Base-by-base conservation (phyloP, 306 rosid species). In the Quercus robur region DNA sequence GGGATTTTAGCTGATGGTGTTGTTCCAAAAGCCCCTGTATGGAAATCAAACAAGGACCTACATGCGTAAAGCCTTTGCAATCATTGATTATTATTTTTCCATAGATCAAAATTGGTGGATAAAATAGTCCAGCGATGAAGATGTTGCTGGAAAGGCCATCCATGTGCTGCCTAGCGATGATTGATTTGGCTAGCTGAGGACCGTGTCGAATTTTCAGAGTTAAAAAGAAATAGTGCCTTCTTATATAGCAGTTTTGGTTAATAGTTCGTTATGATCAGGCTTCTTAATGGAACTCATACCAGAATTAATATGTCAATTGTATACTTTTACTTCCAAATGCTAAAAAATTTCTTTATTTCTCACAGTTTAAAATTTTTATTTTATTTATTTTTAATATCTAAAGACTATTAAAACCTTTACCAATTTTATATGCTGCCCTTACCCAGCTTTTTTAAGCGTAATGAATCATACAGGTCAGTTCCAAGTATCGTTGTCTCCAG, bases 1-100 rank as follows among this genome's bases (percentile, higher is more conserved):
- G 78, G 82, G 51, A 54, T 85, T 19, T 81, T 87, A 61, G 89
- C 77, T 78, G 93, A 89, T 70, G 82, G 78, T 12, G 79, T 14
- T 38, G 80, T 41, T 76, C 79, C 79, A 11, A 82, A 89, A 82
- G 66, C 79, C 64, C 83, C 90, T 19, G 70, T 70, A 14, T 92
- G 97, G 97, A 87, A 71, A 85, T 92, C 89, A 81, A 93, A 91
- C 82, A 89, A 85, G 80, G 97, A 92, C 86, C 89, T 90, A 33
- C 81, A 81, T 6, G 86, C 84, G 11, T 79, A 73, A 59, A 54
- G 57, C 73, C 54, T 46, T 20, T 31, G 63, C 25, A 21, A 28
- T 56, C 11, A 64, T 66, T 26, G 28, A 4, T 62, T 38, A 73
- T 69, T 57, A 77, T 73, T 72, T 44, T 51, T 51, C 35, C 70